Conservation (phyloP, 2,329 filamentous ascomycete species). For the Amauroascus niger region DNA sequence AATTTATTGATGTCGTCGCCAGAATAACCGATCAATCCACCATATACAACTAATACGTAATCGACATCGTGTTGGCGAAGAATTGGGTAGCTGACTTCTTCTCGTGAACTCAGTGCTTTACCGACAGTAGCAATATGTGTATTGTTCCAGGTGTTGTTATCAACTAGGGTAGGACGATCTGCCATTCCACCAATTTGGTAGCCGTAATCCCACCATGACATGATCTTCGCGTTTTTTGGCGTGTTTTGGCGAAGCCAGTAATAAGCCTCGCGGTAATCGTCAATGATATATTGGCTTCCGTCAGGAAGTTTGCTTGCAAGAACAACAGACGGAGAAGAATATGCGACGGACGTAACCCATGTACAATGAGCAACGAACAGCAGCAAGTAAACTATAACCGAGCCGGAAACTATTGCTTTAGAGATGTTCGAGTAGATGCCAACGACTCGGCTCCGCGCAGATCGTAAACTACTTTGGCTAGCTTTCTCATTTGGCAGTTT, state of each 20-base stretch:
- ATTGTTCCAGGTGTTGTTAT: slow-evolving; percentile 99
- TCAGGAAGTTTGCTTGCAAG: slow-evolving; percentile 86
- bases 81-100: slow-evolving; percentile 97
- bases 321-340: slow-evolving; percentile 95
- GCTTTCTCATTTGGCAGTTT: slow-evolving; percentile 33
- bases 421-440: slow-evolving; percentile 76
- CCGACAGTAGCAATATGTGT: slow-evolving; percentile 98
- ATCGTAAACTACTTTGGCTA: slow-evolving; percentile 47
- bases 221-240: slow-evolving; percentile 86
- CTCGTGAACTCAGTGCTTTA: slow-evolving; percentile 94
- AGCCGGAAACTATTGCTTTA: slow-evolving; percentile 65
- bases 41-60: slow-evolving; percentile 96
- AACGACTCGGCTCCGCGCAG: slow-evolving; percentile 61
- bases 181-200: slow-evolving; percentile 99
- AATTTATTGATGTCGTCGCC: slow-evolving; percentile 99
- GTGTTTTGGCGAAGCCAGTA: slow-evolving; percentile 99
- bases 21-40: slow-evolving; percentile 89
- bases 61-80: slow-evolving; percentile 98
- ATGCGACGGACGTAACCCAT: slow-evolving; percentile 98
- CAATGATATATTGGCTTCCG: slow-evolving; percentile 95
- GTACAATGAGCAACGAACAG: slow-evolving; percentile 97
- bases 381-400: slow-evolving; percentile 68
- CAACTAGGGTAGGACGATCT: slow-evolving; percentile 88
- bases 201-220: slow-evolving; percentile 99
- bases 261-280: slow-evolving; percentile 98